Base-by-base conservation (phyloP, 169 alveolate genomes). In the Plasmodium ovale region DNA sequence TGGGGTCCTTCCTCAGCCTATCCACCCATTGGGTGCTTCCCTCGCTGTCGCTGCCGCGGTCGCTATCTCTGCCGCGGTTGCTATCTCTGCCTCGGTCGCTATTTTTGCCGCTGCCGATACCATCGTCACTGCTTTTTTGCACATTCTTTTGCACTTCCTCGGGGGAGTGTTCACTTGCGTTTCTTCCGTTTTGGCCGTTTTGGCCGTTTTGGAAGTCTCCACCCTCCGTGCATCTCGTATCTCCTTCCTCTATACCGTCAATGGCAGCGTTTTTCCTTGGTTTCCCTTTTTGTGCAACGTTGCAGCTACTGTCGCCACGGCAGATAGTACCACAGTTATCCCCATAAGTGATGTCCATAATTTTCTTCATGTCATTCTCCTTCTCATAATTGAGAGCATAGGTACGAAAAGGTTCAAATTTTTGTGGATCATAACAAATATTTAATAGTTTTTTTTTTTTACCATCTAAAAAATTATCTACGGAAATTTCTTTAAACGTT, bases 281-380 rank as follows among this genome's bases (percentile, higher is more conserved):
- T n/a, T 65, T 14, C 2, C 0, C 0, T 9, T 9, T 35, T 12
- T 33, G 9, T 14, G 23, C 21, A 42, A 9, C 2, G 37, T 9
- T 37, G 1, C 9, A 12, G 16, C 29, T 62, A 12, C 27, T 27
- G 10, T 35, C 0, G 16, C 59, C 9, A 39, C 29, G n/a, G 1
- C 21, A 19, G 44, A 29, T 1, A 49, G 33, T 19, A 10, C 19
- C 42, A 1, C 88, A 19, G 9, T 56, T 10, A 19, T 19, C 64
- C 27, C 84, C 74, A 42, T 85, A 85, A 44, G 73, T 70, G 25
- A 70, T 21, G 4, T 31, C 25, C 91, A 85, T 85, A 25, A 85
- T 39, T 33, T 85, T 25, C 65, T 85, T 85, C 74, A 85, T 16
- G 23, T 68, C 47, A 23, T 85, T 85, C 47, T 85, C 54, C 64